phyloP scores from a whole-genome alignment of 2,329 filamentous ascomycete species.

The Pseudogymnoascus sp. region DNA sequence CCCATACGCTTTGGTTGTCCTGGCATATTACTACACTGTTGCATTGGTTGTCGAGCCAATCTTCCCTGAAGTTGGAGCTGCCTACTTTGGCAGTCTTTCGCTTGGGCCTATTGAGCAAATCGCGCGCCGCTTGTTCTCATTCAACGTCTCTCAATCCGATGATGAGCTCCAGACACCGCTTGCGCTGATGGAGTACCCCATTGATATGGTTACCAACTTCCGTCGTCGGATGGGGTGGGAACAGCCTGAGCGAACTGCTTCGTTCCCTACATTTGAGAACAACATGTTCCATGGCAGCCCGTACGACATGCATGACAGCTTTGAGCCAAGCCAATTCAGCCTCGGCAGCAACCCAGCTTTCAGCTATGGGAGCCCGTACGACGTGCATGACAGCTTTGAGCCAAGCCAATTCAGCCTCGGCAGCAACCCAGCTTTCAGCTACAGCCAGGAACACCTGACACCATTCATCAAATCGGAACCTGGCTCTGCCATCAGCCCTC shows the following conservation, averaged over 20 bases:
- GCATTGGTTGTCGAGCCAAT: conserved; percentile 82
- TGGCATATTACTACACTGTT: conserved; percentile 86
- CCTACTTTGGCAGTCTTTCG: conserved; percentile 76
- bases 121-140: conserved; percentile 61
- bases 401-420: conserved; percentile 45
- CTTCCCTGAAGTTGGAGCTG: conserved; percentile 82
- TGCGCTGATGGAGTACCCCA: conserved; percentile 63
- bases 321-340: conserved; percentile 40
- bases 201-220: conserved; percentile 61
- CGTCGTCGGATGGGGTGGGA: conserved; percentile 61
- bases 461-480: conserved; percentile 43
- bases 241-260: conserved; percentile 49
- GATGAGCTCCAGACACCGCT: conserved; percentile 53
- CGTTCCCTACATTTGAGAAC: conserved; percentile 52
- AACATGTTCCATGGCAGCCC: conserved; percentile 42
- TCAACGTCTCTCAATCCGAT: conserved; percentile 53
- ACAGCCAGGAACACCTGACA: conserved; percentile 55
- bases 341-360: conserved; percentile 50
- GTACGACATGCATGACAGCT: conserved; percentile 30
- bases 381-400: conserved; percentile 32
- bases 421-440: conserved; percentile 50
- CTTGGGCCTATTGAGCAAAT: conserved; percentile 81
- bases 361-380: conserved; percentile 41
- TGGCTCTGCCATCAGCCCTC: conserved; percentile 42
- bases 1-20: conserved; percentile 68